Base-by-base conservation (phyloP, 2,329 filamentous ascomycete genomes). In the Lasiodiplodia gonubiensis region DNA sequence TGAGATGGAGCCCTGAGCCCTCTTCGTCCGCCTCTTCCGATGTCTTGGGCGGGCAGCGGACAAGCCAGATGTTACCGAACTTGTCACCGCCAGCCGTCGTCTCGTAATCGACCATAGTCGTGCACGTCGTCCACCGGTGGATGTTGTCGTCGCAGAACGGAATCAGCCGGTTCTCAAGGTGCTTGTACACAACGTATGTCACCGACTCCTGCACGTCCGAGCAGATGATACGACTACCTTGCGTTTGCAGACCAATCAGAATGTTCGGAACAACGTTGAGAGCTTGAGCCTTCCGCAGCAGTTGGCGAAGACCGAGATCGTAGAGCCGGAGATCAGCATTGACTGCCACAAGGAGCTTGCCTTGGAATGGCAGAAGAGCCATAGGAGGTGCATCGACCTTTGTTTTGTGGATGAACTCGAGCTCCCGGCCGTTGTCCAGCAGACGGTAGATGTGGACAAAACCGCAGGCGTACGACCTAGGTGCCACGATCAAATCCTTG, bases 391-490 rank as follows among this genome's bases (percentile, higher is more conserved):
- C 90, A 71, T 96, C 92, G 7, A 97, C 87, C 74, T 93, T 93
- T 0, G 96, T 99, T 79, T 97, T 97, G 81, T 99, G 95, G 70
- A 97, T 94, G 68, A 98, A 95, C 74, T 97, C 92, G 18, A 99
- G 86, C 73, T 93, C 89, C 66, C 89, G 89, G n/a, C 96, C 96
- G 69, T 93, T 89, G 59, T 96, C 91, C 63, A 91, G 87, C 78
- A 99, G 92, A 51, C 93, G 89, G 79, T 97, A 99, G 30, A 98
- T 91, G 74, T 97, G 92, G 42, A 99, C 92, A 72, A 90, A 97
- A 0, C 94, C 95, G 69, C 89, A 89, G 0, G 86, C 88, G 71
- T 88, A 94, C 63, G 89, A 90, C 61, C 90, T 87, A 11, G 94
- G 93, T 70, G 86, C 92, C 67, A 94, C 86, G 18, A 90, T 84